phyloP scores from a whole-genome alignment of 192 early-diverging fungal genomes.

The Umbelopsis isabellina region DNA sequence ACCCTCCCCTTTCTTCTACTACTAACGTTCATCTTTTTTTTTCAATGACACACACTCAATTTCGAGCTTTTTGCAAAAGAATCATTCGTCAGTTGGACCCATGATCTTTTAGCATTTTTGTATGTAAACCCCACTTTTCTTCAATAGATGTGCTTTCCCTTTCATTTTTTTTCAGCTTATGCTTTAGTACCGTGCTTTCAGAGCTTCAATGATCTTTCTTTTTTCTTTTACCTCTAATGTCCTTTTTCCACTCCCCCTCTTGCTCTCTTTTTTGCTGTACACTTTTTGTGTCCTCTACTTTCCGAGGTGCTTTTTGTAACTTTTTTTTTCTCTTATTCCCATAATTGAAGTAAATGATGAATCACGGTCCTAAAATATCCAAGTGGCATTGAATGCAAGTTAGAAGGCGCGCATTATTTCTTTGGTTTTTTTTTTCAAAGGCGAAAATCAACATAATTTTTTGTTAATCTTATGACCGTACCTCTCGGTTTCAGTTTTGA shows the following conservation, averaged over 20 bases:
- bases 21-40: constrained; percentile 16
- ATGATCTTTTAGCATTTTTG: too few relatives aligned
- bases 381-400: too few relatives aligned
- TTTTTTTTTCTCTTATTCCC: not conserved
- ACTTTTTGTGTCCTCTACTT: constrained; percentile 3
- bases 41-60: constrained; percentile 6
- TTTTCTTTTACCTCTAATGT: not conserved
- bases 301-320: constrained; percentile 16
- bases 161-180: not conserved
- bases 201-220: too few relatives aligned
- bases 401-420: too few relatives aligned
- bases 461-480: too few relatives aligned
- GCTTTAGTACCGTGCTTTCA: not conserved
- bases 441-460: too few relatives aligned
- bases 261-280: constrained; percentile 21
- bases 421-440: too few relatives aligned
- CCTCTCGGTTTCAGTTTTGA: too few relatives aligned
- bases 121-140: not conserved
- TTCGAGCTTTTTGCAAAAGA: too few relatives aligned
- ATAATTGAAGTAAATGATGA: constrained; percentile 5
- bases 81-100: too few relatives aligned
- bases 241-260: not conserved
- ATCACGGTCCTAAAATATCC: too few relatives aligned
- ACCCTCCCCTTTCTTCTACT: not conserved
- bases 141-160: constrained; percentile 2